Base-by-base conservation (phyloP, 2,329 filamentous ascomycete genomes). In the Colletotrichum melonis region DNA sequence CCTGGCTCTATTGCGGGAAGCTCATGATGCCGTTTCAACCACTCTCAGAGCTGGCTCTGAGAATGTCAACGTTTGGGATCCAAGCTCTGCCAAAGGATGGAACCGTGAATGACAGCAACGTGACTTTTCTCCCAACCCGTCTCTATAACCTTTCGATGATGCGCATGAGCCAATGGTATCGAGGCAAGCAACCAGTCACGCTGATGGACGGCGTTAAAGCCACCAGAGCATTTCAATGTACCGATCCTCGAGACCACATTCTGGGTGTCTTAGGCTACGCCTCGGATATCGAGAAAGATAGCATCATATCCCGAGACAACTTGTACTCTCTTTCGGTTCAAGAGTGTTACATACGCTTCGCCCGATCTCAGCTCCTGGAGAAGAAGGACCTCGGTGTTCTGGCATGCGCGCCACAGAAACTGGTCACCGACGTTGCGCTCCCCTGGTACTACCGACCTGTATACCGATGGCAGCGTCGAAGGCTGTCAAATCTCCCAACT, bases 61-160 rank as follows among this genome's bases (percentile, higher is more conserved):
- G 62, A 4, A 69, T 65, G 52, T 26, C 54, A 3, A 58, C 38
- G 11, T 66, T 58, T 5, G 67, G 67, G 1, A 32, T 65, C 19
- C 56, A 62, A 24, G 42, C 56, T 7, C 22, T 68, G 8, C 52
- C 52, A 0, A n/a, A 65, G n/a, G 52, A 49, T 16, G 58, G 30
- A 6, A 49, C 35, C 4, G 12, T 58, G 9, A 38, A 49, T n/a
- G 57, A 63, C 28, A 46, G 14, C 38, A 55, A 49, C n/a, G 28
- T 69, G 35, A 19, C 24, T 19, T 64, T 49, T 12, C 56, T 49
- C 9, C 66, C 58, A 1, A 28, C 14, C 11, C 58, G 58, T n/a
- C 6, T 67, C 2, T 60, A 70, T 38, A 67, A 67, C 63, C 62
- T 67, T 12, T 58, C 68, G 22, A 58, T 70, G 54, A 70, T 67